phyloP scores from a whole-genome alignment of 176 grass and related monocot species.

The Oryza meridionalis region DNA sequence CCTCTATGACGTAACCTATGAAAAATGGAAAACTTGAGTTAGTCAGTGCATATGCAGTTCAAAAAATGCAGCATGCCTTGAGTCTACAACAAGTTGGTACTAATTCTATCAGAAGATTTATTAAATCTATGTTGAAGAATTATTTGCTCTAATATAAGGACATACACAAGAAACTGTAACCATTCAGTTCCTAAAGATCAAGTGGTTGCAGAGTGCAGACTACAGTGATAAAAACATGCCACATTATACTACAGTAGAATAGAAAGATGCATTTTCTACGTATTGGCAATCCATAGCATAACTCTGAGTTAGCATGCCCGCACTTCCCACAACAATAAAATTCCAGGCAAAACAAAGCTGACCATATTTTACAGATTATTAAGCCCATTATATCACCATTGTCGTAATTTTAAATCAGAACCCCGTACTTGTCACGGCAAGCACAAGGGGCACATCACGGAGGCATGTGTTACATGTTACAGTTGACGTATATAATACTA shows the following conservation, averaged over 20 bases:
- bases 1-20: conserved; percentile 83
- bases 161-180: not conserved
- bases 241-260: not conserved
- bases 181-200: not conserved
- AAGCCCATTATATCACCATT: not conserved
- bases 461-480: not conserved
- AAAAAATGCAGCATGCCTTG: not conserved
- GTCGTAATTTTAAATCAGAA: not conserved
- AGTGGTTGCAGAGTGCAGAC: not conserved
- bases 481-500: conserved; percentile 14
- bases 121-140: not conserved
- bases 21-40: conserved; percentile 25
- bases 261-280: not conserved
- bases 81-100: not conserved
- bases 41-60: conserved; percentile 26
- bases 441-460: not conserved
- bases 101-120: not conserved
- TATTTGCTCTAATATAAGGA: not conserved
- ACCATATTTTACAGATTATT: not conserved
- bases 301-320: not conserved
- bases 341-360: not conserved
- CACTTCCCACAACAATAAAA: not conserved
- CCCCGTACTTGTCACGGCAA: not conserved
- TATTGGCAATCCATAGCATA: not conserved
- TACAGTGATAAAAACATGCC: not conserved